Evolutionary conservation across 2,329 filamentous ascomycete genomes (phyloP).

Genomic region (Trichoderma sp.): DNA sequence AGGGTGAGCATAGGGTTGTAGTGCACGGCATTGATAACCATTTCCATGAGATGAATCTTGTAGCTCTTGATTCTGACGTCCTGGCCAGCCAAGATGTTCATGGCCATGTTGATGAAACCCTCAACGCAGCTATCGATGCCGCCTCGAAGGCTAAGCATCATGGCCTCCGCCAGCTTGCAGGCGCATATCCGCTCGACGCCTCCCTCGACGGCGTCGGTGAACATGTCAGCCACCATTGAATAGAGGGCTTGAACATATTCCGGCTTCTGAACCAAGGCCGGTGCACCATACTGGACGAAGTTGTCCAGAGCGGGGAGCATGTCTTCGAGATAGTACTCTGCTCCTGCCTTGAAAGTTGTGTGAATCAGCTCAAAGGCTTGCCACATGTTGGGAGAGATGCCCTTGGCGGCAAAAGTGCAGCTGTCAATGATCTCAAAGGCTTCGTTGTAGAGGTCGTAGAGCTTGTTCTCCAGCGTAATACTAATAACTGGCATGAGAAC

Average conservation of each 20-base stretch:
- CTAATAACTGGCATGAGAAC: conserved; percentile 97
- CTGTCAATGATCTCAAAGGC: conserved; percentile 99
- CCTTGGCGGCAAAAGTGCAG: conserved; percentile 96
- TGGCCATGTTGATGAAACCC: conserved; percentile 86
- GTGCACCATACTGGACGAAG: conserved; percentile 89
- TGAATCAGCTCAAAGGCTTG: conserved; percentile 96
- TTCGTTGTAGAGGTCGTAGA: conserved; percentile 91
- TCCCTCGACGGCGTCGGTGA: conserved; percentile 86
- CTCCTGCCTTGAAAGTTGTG: conserved; percentile 93
- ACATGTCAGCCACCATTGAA: conserved; percentile 94
- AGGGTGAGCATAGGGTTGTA: conserved; percentile 89
- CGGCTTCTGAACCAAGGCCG: conserved; percentile 77
- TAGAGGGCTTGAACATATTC: conserved; percentile 85
- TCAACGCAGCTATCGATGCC: conserved; percentile 86
- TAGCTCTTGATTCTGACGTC: conserved; percentile 90
- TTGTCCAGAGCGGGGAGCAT: conserved; percentile 98
- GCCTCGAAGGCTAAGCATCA: conserved; percentile 92
- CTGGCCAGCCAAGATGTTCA: conserved; percentile 73
- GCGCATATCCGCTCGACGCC: conserved; percentile 95
- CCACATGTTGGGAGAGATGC: conserved; percentile 97
- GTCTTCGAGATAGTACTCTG: conserved; percentile 95
- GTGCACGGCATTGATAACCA: conserved; percentile 97
- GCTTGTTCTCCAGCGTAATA: conserved; percentile 94
- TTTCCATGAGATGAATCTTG: conserved; percentile 95
- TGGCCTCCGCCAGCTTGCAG: conserved; percentile 93